Percentiles rank a stretch among this genome's conserved stretches.
phyloP scores from a whole-genome alignment of 1,284 basidiomycete genomes.

The Leccinum huronense region DNA sequence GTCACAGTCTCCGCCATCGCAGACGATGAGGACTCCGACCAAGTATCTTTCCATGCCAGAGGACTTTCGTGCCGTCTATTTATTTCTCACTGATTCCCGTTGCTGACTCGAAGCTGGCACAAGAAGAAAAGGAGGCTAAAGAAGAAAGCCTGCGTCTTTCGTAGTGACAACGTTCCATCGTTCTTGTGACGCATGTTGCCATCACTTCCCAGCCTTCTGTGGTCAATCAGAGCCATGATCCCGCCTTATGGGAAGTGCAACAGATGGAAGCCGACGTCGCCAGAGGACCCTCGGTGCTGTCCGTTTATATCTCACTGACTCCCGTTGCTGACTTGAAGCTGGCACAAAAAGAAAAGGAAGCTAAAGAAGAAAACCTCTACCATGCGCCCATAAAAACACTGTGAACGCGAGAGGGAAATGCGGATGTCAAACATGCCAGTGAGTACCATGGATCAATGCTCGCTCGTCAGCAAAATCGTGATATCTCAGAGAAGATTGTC shows the following conservation, averaged over 20 bases:
- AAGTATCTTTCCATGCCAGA: conserved; percentile 40
- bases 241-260: too few species aligned
- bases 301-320: too few species aligned
- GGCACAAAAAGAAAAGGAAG: conserved; percentile 93
- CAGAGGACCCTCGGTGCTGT: too few species aligned
- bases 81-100: not conserved
- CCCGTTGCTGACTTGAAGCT: conserved; percentile 57
- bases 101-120: conserved; percentile 72
- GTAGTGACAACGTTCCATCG: too few species aligned
- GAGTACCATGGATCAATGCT: conserved; percentile 91
- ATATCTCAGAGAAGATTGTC: conserved; percentile 77
- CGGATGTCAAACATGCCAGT: conserved; percentile 89
- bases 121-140: conserved; percentile 95
- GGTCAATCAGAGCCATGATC: too few species aligned
- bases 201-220: too few species aligned
- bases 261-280: too few species aligned
- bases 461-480: conserved; percentile 93
- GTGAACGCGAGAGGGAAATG: conserved; percentile 95
- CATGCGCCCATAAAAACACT: conserved; percentile 89
- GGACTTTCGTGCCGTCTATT: conserved; percentile 70
- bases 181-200: too few species aligned
- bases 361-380: conserved; percentile 93
- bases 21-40: too few species aligned
- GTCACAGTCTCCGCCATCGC: too few species aligned
- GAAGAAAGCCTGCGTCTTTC: conserved; percentile 86